Evolutionary conservation across 306 rosid genomes (phyloP).

Genomic region (Erythrophleum fordii): DNA sequence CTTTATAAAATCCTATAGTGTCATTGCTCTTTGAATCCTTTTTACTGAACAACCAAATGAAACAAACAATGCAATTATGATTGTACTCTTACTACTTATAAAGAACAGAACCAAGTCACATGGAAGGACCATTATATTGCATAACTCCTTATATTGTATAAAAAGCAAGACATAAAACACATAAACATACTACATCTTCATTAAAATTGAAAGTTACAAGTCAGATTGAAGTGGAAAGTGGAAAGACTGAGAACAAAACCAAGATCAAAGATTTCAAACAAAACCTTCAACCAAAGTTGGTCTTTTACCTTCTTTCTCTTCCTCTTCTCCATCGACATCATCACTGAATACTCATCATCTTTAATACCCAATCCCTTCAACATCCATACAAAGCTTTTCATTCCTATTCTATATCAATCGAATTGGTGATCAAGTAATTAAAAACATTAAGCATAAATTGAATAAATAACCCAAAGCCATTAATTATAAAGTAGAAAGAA

Average conservation of each 20-base stretch:
- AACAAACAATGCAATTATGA: too few relatives aligned
- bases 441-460: too few relatives aligned
- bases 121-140: background rate
- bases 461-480: too few relatives aligned
- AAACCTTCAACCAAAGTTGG: conserved; percentile 66
- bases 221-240: background rate
- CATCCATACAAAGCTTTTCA: conserved; percentile 67
- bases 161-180: background rate
- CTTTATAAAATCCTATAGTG: too few relatives aligned
- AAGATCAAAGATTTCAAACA: conserved; percentile 40
- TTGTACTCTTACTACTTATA: too few relatives aligned
- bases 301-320: conserved; percentile 39
- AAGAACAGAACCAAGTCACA: too few relatives aligned
- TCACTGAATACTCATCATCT: conserved; percentile 42
- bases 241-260: background rate
- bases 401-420: too few relatives aligned
- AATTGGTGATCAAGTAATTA: too few relatives aligned
- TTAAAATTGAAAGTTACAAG: background rate
- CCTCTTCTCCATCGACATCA: conserved; percentile 14
- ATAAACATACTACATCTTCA: background rate
- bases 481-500: too few relatives aligned
- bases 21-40: too few relatives aligned
- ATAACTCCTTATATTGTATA: background rate
- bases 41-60: too few relatives aligned
- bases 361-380: conserved; percentile 58